Conservation (phyloP, 2,329 filamentous ascomycete species). For the Diaporthe sp. region DNA sequence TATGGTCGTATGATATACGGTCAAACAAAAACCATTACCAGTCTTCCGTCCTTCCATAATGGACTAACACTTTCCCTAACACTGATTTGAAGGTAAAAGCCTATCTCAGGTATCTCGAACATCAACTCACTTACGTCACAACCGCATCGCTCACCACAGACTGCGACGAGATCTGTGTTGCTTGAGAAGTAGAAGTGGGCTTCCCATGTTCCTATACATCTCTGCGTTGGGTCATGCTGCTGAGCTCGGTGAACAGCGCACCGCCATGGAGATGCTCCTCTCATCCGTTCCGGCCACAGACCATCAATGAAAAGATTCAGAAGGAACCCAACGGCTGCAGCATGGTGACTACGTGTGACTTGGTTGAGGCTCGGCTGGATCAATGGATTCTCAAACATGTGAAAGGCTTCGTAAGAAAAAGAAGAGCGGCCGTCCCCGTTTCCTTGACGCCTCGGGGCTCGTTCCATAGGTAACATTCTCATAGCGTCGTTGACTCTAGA, state of each 20-base stretch:
- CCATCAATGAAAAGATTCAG: background rate
- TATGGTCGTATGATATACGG: background rate
- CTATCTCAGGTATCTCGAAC: background rate
- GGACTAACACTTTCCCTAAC: background rate
- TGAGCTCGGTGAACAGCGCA: background rate
- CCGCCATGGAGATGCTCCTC: background rate
- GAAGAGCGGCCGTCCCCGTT: too few species aligned
- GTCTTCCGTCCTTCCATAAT: background rate
- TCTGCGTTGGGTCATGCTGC: background rate
- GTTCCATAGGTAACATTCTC: background rate
- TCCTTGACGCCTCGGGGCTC: background rate
- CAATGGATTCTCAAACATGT: background rate
- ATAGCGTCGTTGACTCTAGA: background rate
- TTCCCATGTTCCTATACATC: background rate
- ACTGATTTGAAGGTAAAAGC: background rate
- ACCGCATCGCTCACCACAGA: background rate
- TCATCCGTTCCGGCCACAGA: background rate
- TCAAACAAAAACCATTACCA: background rate
- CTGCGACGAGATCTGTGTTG: background rate
- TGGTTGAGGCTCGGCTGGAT: background rate
- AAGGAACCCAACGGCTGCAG: background rate
- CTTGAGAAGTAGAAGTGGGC: background rate
- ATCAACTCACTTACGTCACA: background rate
- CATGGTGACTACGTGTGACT: background rate
- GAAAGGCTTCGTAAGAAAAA: background rate